phyloP scores from a whole-genome alignment of 352 stramenopile genomes.

The Phytophthora megakarya region DNA sequence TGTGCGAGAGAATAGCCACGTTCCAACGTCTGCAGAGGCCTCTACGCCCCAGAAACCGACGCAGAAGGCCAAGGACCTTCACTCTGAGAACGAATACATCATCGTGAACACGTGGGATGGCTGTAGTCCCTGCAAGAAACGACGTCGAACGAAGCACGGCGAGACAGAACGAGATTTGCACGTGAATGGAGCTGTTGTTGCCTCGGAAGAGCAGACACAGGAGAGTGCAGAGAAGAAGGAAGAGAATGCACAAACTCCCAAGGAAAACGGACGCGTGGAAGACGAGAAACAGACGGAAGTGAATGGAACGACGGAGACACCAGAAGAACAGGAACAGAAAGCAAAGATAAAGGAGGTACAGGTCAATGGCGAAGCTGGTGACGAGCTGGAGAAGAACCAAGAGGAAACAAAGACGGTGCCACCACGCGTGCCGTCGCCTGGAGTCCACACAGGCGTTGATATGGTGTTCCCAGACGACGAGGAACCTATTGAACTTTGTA shows the following conservation, averaged over 20 bases:
- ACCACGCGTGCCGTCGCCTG: slow-evolving; percentile 15
- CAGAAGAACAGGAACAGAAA: background rate
- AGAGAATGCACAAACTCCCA: background rate
- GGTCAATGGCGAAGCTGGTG: background rate
- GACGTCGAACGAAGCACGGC: slow-evolving; percentile 5
- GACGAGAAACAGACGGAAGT: slow-evolving; percentile 1
- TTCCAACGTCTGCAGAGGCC: background rate
- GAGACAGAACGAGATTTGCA: slow-evolving; percentile 1
- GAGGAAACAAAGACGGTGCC: background rate
- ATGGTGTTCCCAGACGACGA: slow-evolving; percentile 40
- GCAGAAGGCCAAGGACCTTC: background rate
- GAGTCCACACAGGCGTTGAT: slow-evolving; percentile 22
- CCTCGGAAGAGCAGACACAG: background rate
- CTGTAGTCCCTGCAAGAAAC: slow-evolving; percentile 16
- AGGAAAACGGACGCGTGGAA: slow-evolving; percentile 15
- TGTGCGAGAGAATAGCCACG: background rate
- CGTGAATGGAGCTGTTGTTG: background rate
- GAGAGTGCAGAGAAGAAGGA: slow-evolving; percentile 5
- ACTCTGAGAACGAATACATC: slow-evolving; percentile 11
- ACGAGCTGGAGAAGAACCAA: slow-evolving; percentile 1
- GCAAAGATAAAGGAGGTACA: background rate
- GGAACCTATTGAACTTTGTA: slow-evolving; percentile 42
- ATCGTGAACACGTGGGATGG: slow-evolving; percentile 10
- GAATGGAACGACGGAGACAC: background rate
- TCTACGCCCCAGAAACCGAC: slow-evolving; percentile 4